Evolutionary conservation across 169 alveolate species (phyloP).

Genomic region (Plasmodium adleri): DNA sequence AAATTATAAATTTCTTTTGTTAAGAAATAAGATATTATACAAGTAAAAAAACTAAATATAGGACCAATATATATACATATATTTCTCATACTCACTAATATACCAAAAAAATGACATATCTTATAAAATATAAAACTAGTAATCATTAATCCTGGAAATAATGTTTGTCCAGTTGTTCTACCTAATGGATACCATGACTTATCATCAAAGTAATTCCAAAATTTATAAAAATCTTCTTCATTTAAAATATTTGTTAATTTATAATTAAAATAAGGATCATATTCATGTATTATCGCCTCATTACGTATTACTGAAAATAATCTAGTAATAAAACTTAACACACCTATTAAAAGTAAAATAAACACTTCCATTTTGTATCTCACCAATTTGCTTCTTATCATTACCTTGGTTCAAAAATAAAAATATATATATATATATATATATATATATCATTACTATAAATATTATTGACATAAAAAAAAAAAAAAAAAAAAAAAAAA

Average conservation of each 20-base stretch:
- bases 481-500: too few species aligned
- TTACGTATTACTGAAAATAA: slow-evolving; percentile 96
- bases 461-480: too few species aligned
- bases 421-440: neutral
- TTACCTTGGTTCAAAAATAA: slow-evolving; percentile 14
- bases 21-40: slow-evolving; percentile 93
- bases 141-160: slow-evolving; percentile 98
- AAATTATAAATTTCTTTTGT: slow-evolving; percentile 85
- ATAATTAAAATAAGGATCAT: slow-evolving; percentile 99
- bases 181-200: slow-evolving; percentile 99
- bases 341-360: slow-evolving; percentile 76
- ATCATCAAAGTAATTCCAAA: slow-evolving; percentile 98
- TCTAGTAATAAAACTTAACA: slow-evolving; percentile 91
- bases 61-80: slow-evolving; percentile 98
- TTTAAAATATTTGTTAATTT: slow-evolving; percentile 95
- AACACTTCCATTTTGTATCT: slow-evolving; percentile 24
- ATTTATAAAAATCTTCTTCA: slow-evolving; percentile 94
- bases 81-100: slow-evolving; percentile 94
- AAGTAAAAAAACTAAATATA: slow-evolving; percentile 94
- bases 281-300: slow-evolving; percentile 98
- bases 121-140: slow-evolving; percentile 92
- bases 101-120: slow-evolving; percentile 78
- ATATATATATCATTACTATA: neutral
- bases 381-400: slow-evolving; percentile 8
- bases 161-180: slow-evolving; percentile 97